These are phyloP conservation scores for Sextonia rubra DNA, from an alignment of 164 flowering plant species.

Conservation along the genomic window DNA sequence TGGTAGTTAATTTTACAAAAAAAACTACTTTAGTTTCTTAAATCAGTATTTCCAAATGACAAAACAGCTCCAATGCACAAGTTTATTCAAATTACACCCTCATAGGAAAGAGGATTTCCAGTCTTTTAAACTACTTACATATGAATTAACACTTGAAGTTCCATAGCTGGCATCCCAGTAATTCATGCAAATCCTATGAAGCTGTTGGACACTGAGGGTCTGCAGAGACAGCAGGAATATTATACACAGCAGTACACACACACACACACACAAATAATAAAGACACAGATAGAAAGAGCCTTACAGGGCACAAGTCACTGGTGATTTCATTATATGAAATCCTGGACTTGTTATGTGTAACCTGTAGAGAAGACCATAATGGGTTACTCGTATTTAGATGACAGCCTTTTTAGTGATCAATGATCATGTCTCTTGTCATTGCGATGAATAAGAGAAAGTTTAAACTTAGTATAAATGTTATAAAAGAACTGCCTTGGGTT, in stretches of 20 bases:
- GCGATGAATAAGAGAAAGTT: too few species aligned
- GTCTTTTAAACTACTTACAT: slow-evolving; percentile 37
- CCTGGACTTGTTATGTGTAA: slow-evolving; percentile 63
- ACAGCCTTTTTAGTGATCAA: not conserved
- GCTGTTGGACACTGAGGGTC: slow-evolving; percentile 72
- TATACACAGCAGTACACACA: not conserved
- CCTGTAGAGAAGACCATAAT: slow-evolving; percentile 33
- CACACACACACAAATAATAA: not conserved
- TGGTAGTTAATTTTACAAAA: too few species aligned
- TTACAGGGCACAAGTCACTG: slow-evolving; percentile 79
- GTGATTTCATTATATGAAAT: slow-evolving; percentile 69
- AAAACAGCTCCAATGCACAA: too few species aligned
- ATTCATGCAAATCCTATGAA: slow-evolving; percentile 67
- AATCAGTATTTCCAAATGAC: too few species aligned
- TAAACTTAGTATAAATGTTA: not conserved
- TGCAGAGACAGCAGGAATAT: slow-evolving; percentile 22
- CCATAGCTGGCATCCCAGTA: slow-evolving; percentile 67
- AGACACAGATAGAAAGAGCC: not conserved
- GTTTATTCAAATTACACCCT: too few species aligned
- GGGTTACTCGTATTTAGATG: not conserved
- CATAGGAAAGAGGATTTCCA: not conserved
- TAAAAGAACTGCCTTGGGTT: not conserved
- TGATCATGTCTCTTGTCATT: not conserved
- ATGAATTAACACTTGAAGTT: slow-evolving; percentile 55
- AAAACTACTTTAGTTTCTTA: too few species aligned